Percentiles rank a stretch among this genome's conserved stretches.
Evolutionary conservation across 768 basidiomycete genomes (phyloP).

Genomic region (Crassisporium funariophilum): DNA sequence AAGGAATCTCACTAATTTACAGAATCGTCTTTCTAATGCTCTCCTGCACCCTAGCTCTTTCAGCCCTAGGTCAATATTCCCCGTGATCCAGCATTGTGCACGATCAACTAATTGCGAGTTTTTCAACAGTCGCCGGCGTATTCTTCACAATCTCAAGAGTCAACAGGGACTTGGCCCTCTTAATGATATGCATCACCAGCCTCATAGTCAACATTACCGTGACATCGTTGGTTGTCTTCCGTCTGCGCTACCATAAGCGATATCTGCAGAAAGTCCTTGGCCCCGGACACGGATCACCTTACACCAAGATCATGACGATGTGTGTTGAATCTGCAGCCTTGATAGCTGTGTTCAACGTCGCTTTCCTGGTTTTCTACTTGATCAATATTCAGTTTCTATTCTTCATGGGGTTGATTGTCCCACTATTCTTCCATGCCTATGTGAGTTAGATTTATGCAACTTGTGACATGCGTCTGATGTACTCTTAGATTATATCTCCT

Average conservation of each 20-base stretch:
- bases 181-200: neutral
- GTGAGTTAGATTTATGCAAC: too few species aligned
- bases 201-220: neutral
- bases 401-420: neutral
- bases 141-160: too few species aligned
- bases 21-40: neutral
- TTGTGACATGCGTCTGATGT: neutral
- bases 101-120: too few species aligned
- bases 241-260: neutral
- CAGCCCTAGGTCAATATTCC: neutral
- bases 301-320: neutral
- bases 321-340: neutral
- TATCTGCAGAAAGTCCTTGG: neutral
- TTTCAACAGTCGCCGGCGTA: too few species aligned
- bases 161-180: neutral
- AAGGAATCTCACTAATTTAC: neutral
- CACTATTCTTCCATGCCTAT: neutral
- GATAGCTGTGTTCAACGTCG: slow-evolving; percentile 2
- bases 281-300: neutral
- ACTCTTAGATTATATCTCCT: neutral
- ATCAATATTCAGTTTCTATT: neutral
- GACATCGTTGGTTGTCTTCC: neutral
- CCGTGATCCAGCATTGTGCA: too few species aligned
- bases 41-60: neutral
- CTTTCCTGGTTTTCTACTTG: neutral